A percentile compares a stretch with the other conserved stretches of the same genome.
These are phyloP conservation scores for Exutisphaerella laricina DNA, from an alignment of 2,329 filamentous ascomycete genomes.

Conservation along the genomic window DNA sequence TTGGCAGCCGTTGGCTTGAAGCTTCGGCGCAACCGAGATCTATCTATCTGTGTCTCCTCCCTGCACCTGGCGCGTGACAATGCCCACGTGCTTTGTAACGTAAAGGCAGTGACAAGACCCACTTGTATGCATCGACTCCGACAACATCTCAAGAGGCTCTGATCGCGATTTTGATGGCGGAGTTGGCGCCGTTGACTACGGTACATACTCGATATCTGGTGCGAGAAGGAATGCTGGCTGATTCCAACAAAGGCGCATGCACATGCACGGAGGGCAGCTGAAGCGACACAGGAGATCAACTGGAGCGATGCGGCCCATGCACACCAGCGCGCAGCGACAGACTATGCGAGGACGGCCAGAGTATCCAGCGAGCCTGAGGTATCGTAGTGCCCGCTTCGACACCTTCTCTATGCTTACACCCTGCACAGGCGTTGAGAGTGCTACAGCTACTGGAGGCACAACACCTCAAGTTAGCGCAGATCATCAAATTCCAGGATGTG, in stretches of 20 bases:
- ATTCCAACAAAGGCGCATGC: conserved; percentile 63
- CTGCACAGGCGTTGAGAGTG: conserved; percentile 71
- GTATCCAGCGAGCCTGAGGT: conserved; percentile 60
- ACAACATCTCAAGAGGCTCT: background rate
- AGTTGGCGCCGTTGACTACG: conserved; percentile 7
- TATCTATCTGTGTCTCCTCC: too few relatives aligned
- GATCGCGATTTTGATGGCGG: conserved; percentile 5
- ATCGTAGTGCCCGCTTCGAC: conserved; percentile 4
- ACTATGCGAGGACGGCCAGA: conserved; percentile 79
- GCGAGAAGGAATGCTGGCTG: conserved; percentile 2
- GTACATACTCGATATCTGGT: conserved; percentile 3
- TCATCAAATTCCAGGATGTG: conserved; percentile 62
- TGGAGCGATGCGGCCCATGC: conserved; percentile 79
- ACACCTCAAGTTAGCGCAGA: conserved; percentile 74
- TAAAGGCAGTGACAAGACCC: too few relatives aligned
- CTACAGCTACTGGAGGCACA: conserved; percentile 81
- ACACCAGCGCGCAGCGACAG: conserved; percentile 79
- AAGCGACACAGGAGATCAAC: conserved; percentile 62
- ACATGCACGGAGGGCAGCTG: conserved; percentile 77
- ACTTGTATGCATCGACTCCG: background rate
- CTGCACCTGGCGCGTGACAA: too few relatives aligned
- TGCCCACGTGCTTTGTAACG: too few relatives aligned
- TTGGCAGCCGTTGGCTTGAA: too few relatives aligned
- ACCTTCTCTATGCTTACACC: conserved; percentile 33
- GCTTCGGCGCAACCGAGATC: too few relatives aligned